Evolutionary conservation across 2,329 filamentous ascomycete species (phyloP).

Genomic region (Scedosporium dehoogii): DNA sequence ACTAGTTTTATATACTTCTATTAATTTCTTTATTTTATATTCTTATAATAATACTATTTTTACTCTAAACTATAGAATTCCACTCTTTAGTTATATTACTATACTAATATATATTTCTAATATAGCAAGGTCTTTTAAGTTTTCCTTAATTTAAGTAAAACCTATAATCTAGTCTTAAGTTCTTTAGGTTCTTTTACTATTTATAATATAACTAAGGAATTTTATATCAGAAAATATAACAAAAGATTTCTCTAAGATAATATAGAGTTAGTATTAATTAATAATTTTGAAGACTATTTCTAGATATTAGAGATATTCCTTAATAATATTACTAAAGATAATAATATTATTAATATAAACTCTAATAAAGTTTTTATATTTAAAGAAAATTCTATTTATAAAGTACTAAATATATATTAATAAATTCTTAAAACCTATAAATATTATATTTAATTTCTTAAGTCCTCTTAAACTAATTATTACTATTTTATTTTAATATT

Average conservation of each 20-base stretch:
- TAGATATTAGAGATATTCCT: background rate
- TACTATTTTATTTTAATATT: background rate
- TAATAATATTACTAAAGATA: background rate
- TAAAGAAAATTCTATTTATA: slow-evolving; percentile 7
- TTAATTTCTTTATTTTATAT: too few relatives aligned
- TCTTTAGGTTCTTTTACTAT: background rate
- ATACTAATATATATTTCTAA: slow-evolving; percentile 4
- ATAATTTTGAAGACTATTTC: background rate
- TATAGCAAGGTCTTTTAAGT: background rate
- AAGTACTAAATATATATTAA: slow-evolving; percentile 7
- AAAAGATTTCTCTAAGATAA: background rate
- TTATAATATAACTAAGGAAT: background rate
- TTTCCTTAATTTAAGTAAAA: background rate
- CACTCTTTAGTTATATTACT: background rate
- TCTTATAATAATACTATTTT: too few relatives aligned
- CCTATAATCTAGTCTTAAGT: slow-evolving; percentile 1
- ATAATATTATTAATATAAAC: background rate
- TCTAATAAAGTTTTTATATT: slow-evolving; percentile 7
- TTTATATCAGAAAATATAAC: background rate
- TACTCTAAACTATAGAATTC: slow-evolving; percentile 1
- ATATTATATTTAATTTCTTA: background rate
- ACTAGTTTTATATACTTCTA: background rate
- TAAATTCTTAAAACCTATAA: slow-evolving; percentile 5
- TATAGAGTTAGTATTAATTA: background rate
- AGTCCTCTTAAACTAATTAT: background rate